phyloP scores from a whole-genome alignment of 805 yeast species.

The Saccharomycopsis babjevae region DNA sequence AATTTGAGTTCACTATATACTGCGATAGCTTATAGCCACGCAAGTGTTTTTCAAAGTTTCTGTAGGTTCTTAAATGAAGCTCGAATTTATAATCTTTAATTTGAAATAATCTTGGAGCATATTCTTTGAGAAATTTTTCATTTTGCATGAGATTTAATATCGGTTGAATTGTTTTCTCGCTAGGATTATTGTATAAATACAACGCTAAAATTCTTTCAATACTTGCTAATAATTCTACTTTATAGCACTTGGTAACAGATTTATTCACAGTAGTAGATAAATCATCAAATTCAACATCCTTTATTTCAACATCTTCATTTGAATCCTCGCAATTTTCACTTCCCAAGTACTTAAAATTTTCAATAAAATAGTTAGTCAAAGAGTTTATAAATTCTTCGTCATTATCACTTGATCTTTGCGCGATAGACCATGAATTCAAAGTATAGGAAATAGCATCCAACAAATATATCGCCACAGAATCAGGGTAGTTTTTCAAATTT shows the following conservation, averaged over 20 bases:
- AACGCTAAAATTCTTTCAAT: conserved; percentile 70
- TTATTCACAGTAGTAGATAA: conserved; percentile 11
- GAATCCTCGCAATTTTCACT: background rate
- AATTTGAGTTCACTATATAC: background rate
- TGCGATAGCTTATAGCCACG: background rate
- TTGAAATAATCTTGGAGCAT: conserved; percentile 29
- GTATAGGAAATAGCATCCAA: conserved; percentile 68
- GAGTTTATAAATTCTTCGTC: conserved; percentile 32
- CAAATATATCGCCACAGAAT: conserved; percentile 53
- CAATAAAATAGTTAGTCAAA: conserved; percentile 22
- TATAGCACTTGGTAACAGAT: conserved; percentile 36
- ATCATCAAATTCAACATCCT: conserved; percentile 3
- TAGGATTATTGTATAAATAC: conserved; percentile 49
- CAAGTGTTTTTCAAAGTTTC: conserved; percentile 1
- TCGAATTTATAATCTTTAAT: conserved; percentile 32
- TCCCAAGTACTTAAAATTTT: conserved; percentile 7
- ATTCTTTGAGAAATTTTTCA: conserved; percentile 25
- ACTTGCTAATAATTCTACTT: conserved; percentile 50
- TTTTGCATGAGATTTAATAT: conserved; percentile 35
- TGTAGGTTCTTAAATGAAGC: conserved; percentile 10
- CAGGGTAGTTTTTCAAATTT: conserved; percentile 45
- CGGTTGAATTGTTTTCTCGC: conserved; percentile 30
- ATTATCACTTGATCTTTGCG: conserved; percentile 38
- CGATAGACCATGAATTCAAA: conserved; percentile 67
- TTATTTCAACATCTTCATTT: conserved; percentile 8